Conservation (phyloP, 2,329 filamentous ascomycete genomes). For the Pestalotiopsis sp. region DNA sequence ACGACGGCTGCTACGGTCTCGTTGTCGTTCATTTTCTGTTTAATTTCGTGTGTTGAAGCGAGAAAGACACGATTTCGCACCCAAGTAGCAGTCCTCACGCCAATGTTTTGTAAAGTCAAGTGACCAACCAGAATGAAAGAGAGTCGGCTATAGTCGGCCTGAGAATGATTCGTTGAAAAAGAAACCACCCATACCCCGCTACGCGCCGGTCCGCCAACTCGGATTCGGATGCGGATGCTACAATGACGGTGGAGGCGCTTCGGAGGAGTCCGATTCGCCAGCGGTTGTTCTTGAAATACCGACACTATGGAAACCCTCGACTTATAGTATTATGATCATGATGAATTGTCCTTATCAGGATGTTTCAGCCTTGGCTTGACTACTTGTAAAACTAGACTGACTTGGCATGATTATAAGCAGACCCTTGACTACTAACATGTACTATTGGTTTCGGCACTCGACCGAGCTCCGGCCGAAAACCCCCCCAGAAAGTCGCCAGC, state of each 20-base stretch:
- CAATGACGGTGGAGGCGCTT: background rate
- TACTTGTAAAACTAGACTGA: background rate
- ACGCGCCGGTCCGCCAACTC: background rate
- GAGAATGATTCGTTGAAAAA: background rate
- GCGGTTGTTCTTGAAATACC: constrained; percentile 3
- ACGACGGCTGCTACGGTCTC: background rate
- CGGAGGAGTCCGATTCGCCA: background rate
- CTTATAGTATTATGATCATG: background rate
- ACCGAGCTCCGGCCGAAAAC: constrained; percentile 4
- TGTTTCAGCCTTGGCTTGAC: background rate
- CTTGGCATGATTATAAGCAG: background rate
- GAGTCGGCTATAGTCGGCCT: background rate
- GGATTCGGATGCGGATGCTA: background rate
- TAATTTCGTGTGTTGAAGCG: no score
- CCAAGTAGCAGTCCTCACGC: background rate
- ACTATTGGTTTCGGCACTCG: background rate
- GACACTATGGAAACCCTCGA: background rate
- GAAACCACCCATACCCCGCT: background rate
- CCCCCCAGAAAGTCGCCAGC: background rate
- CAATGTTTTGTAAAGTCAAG: background rate
- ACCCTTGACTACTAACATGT: background rate
- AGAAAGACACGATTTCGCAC: background rate
- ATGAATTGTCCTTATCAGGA: background rate
- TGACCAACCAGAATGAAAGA: background rate
- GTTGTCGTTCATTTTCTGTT: background rate